These are phyloP conservation scores for Acanthamoeba quina DNA, from an alignment of 208 protist species.

Conservation along the genomic window DNA sequence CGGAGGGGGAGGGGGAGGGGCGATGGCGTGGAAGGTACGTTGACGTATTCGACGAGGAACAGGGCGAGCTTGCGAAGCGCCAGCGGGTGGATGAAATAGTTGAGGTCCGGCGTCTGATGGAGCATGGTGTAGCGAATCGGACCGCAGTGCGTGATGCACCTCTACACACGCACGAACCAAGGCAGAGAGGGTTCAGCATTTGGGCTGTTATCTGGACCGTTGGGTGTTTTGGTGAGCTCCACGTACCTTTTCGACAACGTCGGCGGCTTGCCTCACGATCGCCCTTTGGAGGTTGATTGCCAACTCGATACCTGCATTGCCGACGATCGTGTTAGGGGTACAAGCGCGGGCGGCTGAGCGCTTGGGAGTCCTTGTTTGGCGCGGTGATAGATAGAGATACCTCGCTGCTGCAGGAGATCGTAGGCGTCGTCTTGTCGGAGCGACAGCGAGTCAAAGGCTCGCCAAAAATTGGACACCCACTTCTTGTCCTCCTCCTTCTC, in stretches of 20 bases:
- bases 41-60: conserved; percentile 69
- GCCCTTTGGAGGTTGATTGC: conserved; percentile 70
- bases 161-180: not conserved
- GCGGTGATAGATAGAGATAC: not conserved
- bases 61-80: conserved; percentile 40
- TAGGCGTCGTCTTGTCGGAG: conserved; percentile 55
- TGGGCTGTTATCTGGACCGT: too few relatives aligned
- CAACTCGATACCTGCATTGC: conserved; percentile 35
- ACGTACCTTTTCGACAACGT: conserved; percentile 24
- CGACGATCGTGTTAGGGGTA: not conserved
- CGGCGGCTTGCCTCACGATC: conserved; percentile 75
- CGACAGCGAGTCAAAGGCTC: conserved; percentile 72
- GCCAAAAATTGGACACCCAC: conserved; percentile 69
- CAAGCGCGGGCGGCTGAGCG: not conserved
- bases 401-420: conserved; percentile 37
- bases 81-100: conserved; percentile 69
- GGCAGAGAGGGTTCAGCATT: too few relatives aligned
- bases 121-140: conserved; percentile 50
- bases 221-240: not conserved
- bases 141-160: conserved; percentile 33
- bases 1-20: not conserved
- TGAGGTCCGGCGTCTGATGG: conserved; percentile 53
- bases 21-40: not conserved
- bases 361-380: too few relatives aligned
- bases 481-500: conserved; percentile 22